Evolutionary conservation across 768 basidiomycete species (phyloP), one percentile per base, ranked within the genome.

Genomic region (Kwoniella heveanensis): DNA sequence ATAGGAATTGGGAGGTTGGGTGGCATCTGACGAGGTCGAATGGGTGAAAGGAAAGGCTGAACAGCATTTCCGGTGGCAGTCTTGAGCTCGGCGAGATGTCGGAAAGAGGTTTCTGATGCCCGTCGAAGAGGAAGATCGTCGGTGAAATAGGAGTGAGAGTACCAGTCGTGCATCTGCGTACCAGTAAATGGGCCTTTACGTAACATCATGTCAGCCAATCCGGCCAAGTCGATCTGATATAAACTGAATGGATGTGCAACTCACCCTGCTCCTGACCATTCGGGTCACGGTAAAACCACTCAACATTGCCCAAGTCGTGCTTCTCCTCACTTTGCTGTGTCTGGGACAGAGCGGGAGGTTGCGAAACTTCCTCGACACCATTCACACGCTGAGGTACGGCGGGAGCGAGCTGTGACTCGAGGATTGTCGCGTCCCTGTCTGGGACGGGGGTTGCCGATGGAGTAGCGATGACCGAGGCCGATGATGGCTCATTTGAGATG

Each of bases 281-380:
- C 21, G 92, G 92, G 76, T 97, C 93, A 54, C 92, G 85, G 79
- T 97, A 97, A 24, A 87, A 89, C 93, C 93, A 97, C 76, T 91
- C 87, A 22, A 93, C 80, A 8, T 67, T 52, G 8, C 60, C 65
- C 13, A 72, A 44, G 55, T 77, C 67, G 39, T 68, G 67, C 47
- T 71, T 67, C 17, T 67, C 65, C 21, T 50, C 67, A 8, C 62
- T 32, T 22, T 51, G 65, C 15, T 44, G 39, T 3, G 39, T 3
- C 39, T 44, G 39, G 19, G 39, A 3, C 17, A 44, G 19, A 39
- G 27, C 25, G 26, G 53, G 37, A 12, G 48, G 27, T 27, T 52
- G 36, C 19, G 53, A 49, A 26, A 26, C 30, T 32, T 47, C 60
- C 49, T 52, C 56, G 6, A 37, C 9, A 19, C 49, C 48, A 22